Conservation (phyloP, 2,329 filamentous ascomycete genomes). For the Bipolaris bicolor region DNA sequence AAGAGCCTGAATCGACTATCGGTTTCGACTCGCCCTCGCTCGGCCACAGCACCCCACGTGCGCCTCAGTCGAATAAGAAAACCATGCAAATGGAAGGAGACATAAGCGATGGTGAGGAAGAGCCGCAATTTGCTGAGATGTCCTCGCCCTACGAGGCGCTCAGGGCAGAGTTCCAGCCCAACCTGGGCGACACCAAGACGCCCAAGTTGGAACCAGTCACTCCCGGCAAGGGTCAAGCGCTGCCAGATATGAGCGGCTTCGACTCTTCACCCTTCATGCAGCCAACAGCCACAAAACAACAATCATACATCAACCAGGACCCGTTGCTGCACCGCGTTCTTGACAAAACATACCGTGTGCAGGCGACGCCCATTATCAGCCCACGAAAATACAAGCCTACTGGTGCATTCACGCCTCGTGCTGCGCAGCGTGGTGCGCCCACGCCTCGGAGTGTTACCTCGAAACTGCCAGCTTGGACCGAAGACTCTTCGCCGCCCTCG, state of each 20-base stretch:
- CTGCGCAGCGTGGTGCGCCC: constrained; percentile 36
- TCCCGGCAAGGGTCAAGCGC: constrained; percentile 41
- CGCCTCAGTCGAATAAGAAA: constrained; percentile 36
- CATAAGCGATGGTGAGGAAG: constrained; percentile 26
- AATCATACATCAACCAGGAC: constrained; percentile 60
- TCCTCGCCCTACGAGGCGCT: constrained; percentile 79
- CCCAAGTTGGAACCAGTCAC: constrained; percentile 44
- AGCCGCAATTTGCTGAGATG: constrained; percentile 65
- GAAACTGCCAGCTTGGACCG: constrained; percentile 35
- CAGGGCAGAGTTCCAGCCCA: constrained; percentile 70
- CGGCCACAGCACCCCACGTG: constrained; percentile 66
- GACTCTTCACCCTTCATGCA: constrained; percentile 61
- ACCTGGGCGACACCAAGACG: constrained; percentile 58
- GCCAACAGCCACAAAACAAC: constrained; percentile 44
- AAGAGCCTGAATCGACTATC: constrained; percentile 63
- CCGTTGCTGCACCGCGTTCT: constrained; percentile 88
- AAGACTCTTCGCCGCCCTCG: constrained; percentile 57
- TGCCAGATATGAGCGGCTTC: constrained; percentile 53
- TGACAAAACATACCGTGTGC: constrained; percentile 93
- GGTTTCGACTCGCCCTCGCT: constrained; percentile 66
- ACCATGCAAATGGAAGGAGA: constrained; percentile 19
- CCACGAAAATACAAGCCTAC: constrained; percentile 54
- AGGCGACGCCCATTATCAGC: constrained; percentile 86
- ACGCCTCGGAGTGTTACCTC: constrained; percentile 33
- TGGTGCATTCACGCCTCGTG: constrained; percentile 47